phyloP scores from a whole-genome alignment of 306 rosid species.

The Corylus heterophylla region DNA sequence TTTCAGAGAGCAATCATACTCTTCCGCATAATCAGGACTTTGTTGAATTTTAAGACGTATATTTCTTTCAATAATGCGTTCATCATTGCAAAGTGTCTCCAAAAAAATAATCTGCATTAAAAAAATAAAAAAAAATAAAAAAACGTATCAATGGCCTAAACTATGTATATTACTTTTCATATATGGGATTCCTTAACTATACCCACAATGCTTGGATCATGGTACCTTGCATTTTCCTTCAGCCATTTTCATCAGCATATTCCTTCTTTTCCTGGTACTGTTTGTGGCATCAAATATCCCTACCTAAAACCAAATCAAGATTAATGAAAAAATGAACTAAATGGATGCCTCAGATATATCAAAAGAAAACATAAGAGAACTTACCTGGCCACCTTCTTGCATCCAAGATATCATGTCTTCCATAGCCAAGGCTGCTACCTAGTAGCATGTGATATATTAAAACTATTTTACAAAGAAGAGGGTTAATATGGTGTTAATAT shows the following conservation, averaged over 20 bases:
- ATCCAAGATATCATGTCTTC: slow-evolving; percentile 99
- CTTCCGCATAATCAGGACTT: slow-evolving; percentile 99
- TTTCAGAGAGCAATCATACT: slow-evolving; percentile 59
- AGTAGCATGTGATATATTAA: slow-evolving; percentile 94
- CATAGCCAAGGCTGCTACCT: slow-evolving; percentile 99
- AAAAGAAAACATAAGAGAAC: slow-evolving; percentile 32
- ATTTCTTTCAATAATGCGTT: slow-evolving; percentile 84
- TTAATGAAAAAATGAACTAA: slow-evolving; percentile 16
- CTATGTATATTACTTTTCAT: slow-evolving; percentile 18
- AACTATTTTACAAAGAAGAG: slow-evolving; percentile 76
- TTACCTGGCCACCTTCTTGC: slow-evolving; percentile 99
- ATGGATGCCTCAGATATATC: slow-evolving; percentile 11
- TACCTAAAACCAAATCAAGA: slow-evolving; percentile 56
- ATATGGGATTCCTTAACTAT: slow-evolving; percentile 19
- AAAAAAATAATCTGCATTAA: slow-evolving; percentile 83
- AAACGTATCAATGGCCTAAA: slow-evolving; percentile 22
- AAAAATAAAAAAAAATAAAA: slow-evolving; percentile 25
- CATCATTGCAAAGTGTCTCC: slow-evolving; percentile 96
- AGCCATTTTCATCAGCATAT: slow-evolving; percentile 98
- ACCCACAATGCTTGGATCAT: slow-evolving; percentile 17
- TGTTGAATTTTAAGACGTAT: slow-evolving; percentile 97
- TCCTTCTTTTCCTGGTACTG: slow-evolving; percentile 75
- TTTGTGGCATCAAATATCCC: slow-evolving; percentile 99
- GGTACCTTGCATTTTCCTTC: slow-evolving; percentile 98
- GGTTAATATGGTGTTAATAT: slow-evolving; percentile 63